Percentiles rank a stretch among this genome's conserved stretches.
phyloP scores from a whole-genome alignment of 768 basidiomycete species.

The Lyophyllum atratum region DNA sequence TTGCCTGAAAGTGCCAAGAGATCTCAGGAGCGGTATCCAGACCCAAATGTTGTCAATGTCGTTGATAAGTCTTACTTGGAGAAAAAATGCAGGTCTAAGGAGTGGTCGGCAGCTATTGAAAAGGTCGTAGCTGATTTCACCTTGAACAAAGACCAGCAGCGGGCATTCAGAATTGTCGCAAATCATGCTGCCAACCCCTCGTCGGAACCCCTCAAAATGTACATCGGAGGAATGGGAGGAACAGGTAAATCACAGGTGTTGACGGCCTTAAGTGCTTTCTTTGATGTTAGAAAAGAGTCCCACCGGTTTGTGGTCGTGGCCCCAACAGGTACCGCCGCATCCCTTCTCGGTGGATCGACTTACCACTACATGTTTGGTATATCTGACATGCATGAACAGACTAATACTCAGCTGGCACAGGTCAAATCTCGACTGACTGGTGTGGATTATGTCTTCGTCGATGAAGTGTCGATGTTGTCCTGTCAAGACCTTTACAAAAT shows the following conservation, averaged over 20 bases:
- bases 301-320: constrained; percentile 6
- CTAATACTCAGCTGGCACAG: constrained; percentile 9
- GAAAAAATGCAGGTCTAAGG: neutral
- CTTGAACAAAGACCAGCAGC: constrained; percentile 8
- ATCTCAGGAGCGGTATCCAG: neutral
- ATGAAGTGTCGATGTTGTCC: constrained; percentile 44
- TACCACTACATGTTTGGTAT: constrained; percentile 36
- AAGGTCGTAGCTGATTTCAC: neutral
- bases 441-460: constrained; percentile 40
- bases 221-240: constrained; percentile 33
- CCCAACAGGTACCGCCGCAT: constrained; percentile 35
- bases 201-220: constrained; percentile 25
- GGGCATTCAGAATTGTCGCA: constrained; percentile 18
- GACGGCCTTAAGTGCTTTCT: constrained; percentile 9
- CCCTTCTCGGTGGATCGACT: constrained; percentile 32
- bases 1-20: neutral
- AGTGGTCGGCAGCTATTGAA: neutral
- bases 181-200: constrained; percentile 13
- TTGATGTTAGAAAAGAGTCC: neutral
- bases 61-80: neutral
- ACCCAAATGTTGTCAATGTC: neutral
- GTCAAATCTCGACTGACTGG: constrained; percentile 19
- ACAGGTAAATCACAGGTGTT: constrained; percentile 33
- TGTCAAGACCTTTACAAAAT: neutral
- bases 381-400: neutral